Conservation (phyloP, 2,329 filamentous ascomycete genomes). For the Ascochyta koolunga region DNA sequence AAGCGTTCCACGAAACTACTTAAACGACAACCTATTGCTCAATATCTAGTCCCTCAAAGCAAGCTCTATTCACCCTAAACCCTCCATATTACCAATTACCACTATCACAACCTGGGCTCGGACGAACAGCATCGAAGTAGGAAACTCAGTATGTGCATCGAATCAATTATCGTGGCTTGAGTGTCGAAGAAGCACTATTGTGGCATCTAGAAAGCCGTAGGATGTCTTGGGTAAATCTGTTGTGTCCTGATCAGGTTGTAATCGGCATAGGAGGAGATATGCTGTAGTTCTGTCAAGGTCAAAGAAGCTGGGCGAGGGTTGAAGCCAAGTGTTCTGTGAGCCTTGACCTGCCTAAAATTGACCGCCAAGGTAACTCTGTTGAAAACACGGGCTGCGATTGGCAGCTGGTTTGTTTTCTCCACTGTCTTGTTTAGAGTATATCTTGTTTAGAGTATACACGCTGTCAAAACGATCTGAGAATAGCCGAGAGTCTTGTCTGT, state of each 20-base stretch:
- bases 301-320: slow-evolving; percentile 3
- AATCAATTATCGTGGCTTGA: not conserved
- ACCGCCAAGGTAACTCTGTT: slow-evolving; percentile 14
- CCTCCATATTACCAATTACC: slow-evolving; percentile 9
- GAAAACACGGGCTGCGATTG: not conserved
- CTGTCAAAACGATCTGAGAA: not conserved
- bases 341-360: slow-evolving; percentile 17
- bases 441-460: slow-evolving; percentile 1
- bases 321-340: slow-evolving; percentile 18
- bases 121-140: slow-evolving; percentile 19
- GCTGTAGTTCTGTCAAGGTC: slow-evolving; percentile 17
- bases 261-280: slow-evolving; percentile 16
- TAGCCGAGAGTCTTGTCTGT: slow-evolving; percentile 12
- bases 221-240: slow-evolving; percentile 11
- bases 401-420: not conserved
- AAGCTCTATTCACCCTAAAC: slow-evolving; percentile 4
- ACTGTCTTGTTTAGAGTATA: slow-evolving; percentile 1
- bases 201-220: not conserved
- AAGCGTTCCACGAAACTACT: not conserved
- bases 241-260: not conserved
- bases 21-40: not conserved
- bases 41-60: slow-evolving; percentile 16
- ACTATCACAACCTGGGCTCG: slow-evolving; percentile 9
- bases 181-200: not conserved
- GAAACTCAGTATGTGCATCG: slow-evolving; percentile 7